Base-by-base conservation (phyloP, 345 rosid genomes). In the Eucalyptus melliodora region DNA sequence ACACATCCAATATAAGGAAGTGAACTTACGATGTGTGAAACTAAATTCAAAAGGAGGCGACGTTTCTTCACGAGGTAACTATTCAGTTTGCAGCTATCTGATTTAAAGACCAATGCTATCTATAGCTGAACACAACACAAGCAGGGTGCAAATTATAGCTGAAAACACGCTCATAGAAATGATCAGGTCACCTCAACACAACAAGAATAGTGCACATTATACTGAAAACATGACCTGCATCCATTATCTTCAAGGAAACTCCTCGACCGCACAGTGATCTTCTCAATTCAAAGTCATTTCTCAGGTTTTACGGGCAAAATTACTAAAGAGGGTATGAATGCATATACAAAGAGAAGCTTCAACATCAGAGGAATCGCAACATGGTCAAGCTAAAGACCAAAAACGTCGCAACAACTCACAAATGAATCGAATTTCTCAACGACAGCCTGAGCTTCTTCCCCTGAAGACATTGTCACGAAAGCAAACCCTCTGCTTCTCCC, bases 381-480 rank as follows among this genome's bases (percentile, higher is more conserved):
- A 72, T 72, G 26, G 44, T 34, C 82, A 72, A 34, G 44, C 21
- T 72, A 72, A 72, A 72, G 26, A 72, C 82, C 82, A 9, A 34
- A 72, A 34, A 40, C 7, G 85, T 56, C 19, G 72, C 86, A 49
- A 40, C 86, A 88, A 81, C 89, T 89, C 50, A 91, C 90, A 53
- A 49, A 31, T 62, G 89, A 89, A 49, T 87, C 89, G 90, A 89
- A 88, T 51, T 80, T 96, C 81, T 97, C 97, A 89, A 96, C 88
- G 92, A 92, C 98, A 89, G 97, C 95, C 92, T 96, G 97, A 91
- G 99, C 98, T 92, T 93, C 98, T 93, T 95, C 95, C 30, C 93
- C 96, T 8, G 97, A 92, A 90, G 94, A 92, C 99, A 97, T 95
- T 12, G 99, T 98, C 87, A 98, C 96, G 67, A 97, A 97, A 47